Evolutionary conservation across 2,329 filamentous ascomycete genomes (phyloP), one percentile per base, ranked within the genome.

Genomic region (Zasmidium citrigriseum): DNA sequence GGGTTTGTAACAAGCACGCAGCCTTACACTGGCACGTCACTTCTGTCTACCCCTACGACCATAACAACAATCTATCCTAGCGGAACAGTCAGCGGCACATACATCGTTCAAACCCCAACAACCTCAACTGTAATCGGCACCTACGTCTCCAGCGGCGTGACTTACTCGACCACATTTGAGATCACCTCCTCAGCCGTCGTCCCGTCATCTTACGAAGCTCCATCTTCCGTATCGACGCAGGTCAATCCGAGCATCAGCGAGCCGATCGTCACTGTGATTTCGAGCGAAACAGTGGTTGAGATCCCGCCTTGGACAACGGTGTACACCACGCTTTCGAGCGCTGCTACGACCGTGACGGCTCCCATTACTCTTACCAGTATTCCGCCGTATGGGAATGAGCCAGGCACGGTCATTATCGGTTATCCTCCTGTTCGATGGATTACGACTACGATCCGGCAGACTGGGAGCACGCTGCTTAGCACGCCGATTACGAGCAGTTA

Each of bases 391-490:
- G 59, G 56, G 14, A 55, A 38, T 24, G 25, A 22, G 23, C 55
- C 52, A 25, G 59, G 59, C 12, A 55, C 52, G 5, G 47, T 48
- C 47, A 46, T 48, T 24, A 52, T 61, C 25, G 34, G 34, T 10
- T 11, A 16, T 4, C 20, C 27, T 4, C 41, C 41, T 38, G 27
- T 38, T 21, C 41, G 52, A 18, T 61, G 52, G 20, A 49, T 61
- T 16, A 59, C 55, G 27, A 46, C 38, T 20, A 61, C 58, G 24
- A 18, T 38, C 9, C 34, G 46, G 18, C 55, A 58, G 20, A 58
- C 50, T n/a, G 58, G 58, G 4, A 47, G 45, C 2, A 24, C 20
- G 18, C 29, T 55, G 4, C 48, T 59, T 25, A 56, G 56, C 2
- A 23, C 34, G 3, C 56, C 52, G 18, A 52, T 59, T 23, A 61